phyloP scores from a whole-genome alignment of 2,329 filamentous ascomycete species.

The Elsinoe ampelina region DNA sequence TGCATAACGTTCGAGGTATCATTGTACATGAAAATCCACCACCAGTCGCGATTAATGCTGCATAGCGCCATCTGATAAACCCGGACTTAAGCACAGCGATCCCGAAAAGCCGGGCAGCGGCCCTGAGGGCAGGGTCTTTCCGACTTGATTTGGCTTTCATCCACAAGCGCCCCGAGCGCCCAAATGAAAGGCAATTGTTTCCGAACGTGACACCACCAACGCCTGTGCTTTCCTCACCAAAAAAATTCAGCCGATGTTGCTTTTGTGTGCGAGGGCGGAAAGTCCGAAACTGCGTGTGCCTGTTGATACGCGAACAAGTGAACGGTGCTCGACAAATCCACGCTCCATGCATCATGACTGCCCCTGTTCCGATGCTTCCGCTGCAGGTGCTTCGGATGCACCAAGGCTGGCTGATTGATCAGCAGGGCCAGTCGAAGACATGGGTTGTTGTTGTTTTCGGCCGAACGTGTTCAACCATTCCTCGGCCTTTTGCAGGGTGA shows the following conservation, averaged over 20 bases:
- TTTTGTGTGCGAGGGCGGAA: not conserved
- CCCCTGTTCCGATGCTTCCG: not conserved
- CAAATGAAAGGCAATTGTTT: not conserved
- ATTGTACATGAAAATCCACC: not conserved
- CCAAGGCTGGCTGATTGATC: not conserved
- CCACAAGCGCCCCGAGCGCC: not conserved
- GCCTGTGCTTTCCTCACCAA: conserved; percentile 4
- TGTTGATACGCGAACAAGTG: not conserved
- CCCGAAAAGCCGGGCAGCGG: not conserved
- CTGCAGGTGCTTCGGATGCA: not conserved
- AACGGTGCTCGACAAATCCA: not conserved
- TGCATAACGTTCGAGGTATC: conserved; percentile 1
- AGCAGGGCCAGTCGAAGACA: not conserved
- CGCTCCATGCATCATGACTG: conserved; percentile 2
- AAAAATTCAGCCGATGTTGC: not conserved
- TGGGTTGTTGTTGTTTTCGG: conserved; percentile 27
- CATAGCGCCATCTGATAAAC: not conserved
- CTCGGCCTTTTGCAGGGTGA: conserved; percentile 83
- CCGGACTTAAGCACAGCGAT: not conserved
- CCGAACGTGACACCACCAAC: not conserved
- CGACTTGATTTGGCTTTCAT: not conserved
- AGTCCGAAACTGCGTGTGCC: not conserved
- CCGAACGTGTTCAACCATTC: conserved; percentile 79
- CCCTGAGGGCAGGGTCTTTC: not conserved
- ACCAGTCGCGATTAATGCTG: not conserved